Evolutionary conservation across 2,329 filamentous ascomycete genomes (phyloP), one percentile per base, ranked within the genome.

Genomic region (Trichoderma endophyticum): DNA sequence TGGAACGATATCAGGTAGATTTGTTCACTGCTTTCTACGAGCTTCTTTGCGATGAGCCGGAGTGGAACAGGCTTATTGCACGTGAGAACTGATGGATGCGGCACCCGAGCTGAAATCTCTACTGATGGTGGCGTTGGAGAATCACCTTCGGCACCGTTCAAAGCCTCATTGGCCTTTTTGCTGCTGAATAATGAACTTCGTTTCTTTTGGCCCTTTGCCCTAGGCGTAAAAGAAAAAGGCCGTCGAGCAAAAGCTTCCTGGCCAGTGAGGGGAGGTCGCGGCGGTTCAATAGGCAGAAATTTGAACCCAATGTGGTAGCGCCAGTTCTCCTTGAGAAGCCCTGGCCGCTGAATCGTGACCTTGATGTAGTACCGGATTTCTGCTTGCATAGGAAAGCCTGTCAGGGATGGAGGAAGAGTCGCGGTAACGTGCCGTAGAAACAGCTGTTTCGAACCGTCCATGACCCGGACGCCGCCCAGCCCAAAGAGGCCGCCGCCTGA

Each of bases 321-420:
- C 81, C 94, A 92, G 77, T 98, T 98, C 82, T 97, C 94, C 79
- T 95, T 95, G 82, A 97, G 93, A 72, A 98, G 87, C 15, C 92
- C 91, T 0, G 94, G 94, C n/a, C 94, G 87, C 77, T 94, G 93
- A 6, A 98, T 90, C 0, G 96, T 98, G n/a, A 92, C 94, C 81
- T 99, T 99, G 79, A 98, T 87, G 79, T 93, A 99, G 82, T 99
- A 99, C 76, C 91, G 89, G 73, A 98, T 95, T 81, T 97, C 94
- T 26, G 95, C 95, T 80, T 95, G 90, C 36, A 91, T 92, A 0
- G 93, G 93, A 75, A 96, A 95, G 3, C 93, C 94, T n/a, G 88
- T 93, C 69, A 98, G 84, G 5, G 94, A 97, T 0, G 96, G 96
- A 6, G 96, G 96, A 12, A 99, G 85, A 0, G 95, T 97, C 76